Evolutionary conservation across 371 early-diverging fungal genomes (phyloP), one percentile per base, ranked within the genome.

Genomic region (Homolaphlyctis polyrhiza): DNA sequence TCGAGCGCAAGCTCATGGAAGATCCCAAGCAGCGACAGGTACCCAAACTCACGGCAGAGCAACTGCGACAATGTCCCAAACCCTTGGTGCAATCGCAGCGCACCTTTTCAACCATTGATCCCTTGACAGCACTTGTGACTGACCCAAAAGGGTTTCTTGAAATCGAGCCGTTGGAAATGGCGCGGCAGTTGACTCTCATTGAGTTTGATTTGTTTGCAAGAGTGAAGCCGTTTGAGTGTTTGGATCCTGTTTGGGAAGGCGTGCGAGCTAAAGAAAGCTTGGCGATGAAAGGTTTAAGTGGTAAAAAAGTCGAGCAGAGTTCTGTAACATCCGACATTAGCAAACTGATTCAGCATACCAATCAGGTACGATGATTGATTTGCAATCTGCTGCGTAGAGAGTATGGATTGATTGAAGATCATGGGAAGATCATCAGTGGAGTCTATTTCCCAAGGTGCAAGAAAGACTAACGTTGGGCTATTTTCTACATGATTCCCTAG

Each of bases 201-300:
- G 83, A 81, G 29, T 74, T 65, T 52, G 62, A 65, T 27, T 60
- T 66, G 33, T 83, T 75, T 58, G 30, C 54, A 23, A 25, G 57
- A 0, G 70, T 84, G n/a, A 63, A 62, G 62, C 61, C 73, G 6
- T 68, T 68, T 36, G 85, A 84, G 57, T 79, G 76, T 49, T n/a
- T 77, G 43, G 79, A 82, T 52, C 82, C 78, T 63, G 80, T 81
- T 32, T 84, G 83, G 80, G 79, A 72, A 4, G 60, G 65, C 16
- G 69, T 69, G 45, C 57, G 74, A n/a, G 35, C 62, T 35, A 82
- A 75, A 54, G 82, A 82, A 63, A 43, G 62, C 32, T 64, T 45
- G n/a, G 65, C 58, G 4, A 57, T 27, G 32, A 66, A 39, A 51
- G 36, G 11, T n/a, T 57, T 43, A 18, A 35, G 47, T 35, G 35